A percentile compares a stretch with the other conserved stretches of the same genome.
Evolutionary conservation across 1,139 yeast species (phyloP).

Genomic region (Blastobotrys malaysiensis): DNA sequence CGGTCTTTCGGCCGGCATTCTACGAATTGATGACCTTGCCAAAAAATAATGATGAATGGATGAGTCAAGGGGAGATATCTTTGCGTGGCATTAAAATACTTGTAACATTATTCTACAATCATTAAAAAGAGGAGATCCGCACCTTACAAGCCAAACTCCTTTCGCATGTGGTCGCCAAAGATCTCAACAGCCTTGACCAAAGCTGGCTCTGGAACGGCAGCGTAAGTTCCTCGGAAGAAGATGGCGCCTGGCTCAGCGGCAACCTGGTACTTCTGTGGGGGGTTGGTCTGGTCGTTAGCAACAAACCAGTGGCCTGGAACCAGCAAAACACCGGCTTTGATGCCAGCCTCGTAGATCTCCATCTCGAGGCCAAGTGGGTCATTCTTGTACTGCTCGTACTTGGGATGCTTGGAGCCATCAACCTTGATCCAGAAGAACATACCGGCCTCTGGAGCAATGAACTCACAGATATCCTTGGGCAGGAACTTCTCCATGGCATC

Average conservation of each 20-base stretch:
- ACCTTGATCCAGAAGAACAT: constrained; percentile 81
- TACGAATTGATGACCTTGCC: constrained; percentile 47
- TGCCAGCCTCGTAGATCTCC: constrained; percentile 57
- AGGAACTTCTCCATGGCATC: constrained; percentile 57
- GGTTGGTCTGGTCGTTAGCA: constrained; percentile 38
- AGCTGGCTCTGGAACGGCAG: constrained; percentile 69
- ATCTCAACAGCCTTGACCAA: constrained; percentile 53
- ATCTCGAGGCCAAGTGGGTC: constrained; percentile 51
- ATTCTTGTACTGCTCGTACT: constrained; percentile 74
- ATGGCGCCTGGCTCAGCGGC: constrained; percentile 37
- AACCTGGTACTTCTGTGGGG: constrained; percentile 40
- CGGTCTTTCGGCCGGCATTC: constrained; percentile 57
- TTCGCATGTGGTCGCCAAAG: constrained; percentile 52
- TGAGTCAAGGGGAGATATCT: too few relatives aligned
- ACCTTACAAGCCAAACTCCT: constrained; percentile 32
- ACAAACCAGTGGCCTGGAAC: constrained; percentile 92
- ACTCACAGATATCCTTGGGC: constrained; percentile 52
- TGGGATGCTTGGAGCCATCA: constrained; percentile 77
- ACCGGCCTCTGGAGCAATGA: constrained; percentile 80
- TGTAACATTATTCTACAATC: constrained; percentile 9
- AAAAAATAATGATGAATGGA: constrained; percentile 12
- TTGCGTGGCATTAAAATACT: too few relatives aligned
- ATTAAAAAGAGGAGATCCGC: constrained; percentile 13
- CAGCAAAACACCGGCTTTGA: constrained; percentile 64
- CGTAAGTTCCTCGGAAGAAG: constrained; percentile 88